Evolutionary conservation across 208 protist species (phyloP).

Genomic region (Vickermania spadyakhi): DNA sequence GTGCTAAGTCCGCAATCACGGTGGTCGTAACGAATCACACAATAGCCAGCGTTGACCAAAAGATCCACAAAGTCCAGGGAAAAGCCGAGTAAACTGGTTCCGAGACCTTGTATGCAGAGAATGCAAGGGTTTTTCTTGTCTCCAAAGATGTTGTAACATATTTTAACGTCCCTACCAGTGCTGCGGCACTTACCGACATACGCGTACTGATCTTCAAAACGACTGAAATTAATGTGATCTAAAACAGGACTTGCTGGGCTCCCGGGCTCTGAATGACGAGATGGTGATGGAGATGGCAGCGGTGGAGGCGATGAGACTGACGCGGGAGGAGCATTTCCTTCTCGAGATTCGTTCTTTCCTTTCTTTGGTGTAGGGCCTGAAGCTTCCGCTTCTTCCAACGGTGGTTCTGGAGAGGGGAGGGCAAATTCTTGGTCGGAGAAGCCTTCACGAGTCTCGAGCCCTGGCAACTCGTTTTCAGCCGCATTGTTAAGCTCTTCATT

Average conservation of each 20-base stretch:
- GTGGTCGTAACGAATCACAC: slow-evolving; percentile 78
- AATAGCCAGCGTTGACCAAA: slow-evolving; percentile 41
- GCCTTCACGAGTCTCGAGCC: too few species aligned
- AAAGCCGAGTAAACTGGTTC: slow-evolving; percentile 17
- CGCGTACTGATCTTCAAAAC: slow-evolving; percentile 22
- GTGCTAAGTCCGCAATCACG: slow-evolving; percentile 62
- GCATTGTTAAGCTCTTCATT: too few species aligned
- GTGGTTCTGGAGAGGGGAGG: too few species aligned
- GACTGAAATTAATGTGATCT: slow-evolving; percentile 1
- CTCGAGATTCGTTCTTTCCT: too few species aligned
- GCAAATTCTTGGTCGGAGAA: too few species aligned
- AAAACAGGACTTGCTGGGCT: neutral
- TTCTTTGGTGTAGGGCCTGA: too few species aligned
- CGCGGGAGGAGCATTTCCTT: too few species aligned
- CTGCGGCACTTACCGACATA: slow-evolving; percentile 45
- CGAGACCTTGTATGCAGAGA: slow-evolving; percentile 52
- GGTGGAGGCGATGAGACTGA: too few species aligned
- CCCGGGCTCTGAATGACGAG: too few species aligned
- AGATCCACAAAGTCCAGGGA: slow-evolving; percentile 18
- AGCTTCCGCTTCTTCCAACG: too few species aligned
- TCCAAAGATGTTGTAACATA: slow-evolving; percentile 78
- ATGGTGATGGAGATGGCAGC: too few species aligned
- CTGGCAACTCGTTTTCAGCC: too few species aligned
- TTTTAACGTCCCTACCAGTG: slow-evolving; percentile 44
- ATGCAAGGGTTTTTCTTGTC: slow-evolving; percentile 44